Base-by-base conservation (phyloP, 78 protist genomes). In the Protostelium mycophagum region DNA sequence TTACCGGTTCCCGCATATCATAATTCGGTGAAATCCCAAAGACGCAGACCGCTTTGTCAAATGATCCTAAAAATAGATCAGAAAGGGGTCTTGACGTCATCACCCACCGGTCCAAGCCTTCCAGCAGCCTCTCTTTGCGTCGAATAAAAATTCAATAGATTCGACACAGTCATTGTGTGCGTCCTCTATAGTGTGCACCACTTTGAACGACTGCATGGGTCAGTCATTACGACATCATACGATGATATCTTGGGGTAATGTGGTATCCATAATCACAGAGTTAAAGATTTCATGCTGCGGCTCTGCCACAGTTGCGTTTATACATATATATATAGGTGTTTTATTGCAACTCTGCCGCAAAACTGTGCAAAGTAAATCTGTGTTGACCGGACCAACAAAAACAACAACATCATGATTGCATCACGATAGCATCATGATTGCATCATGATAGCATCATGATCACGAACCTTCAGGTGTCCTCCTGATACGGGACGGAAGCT, bases 141-240 rank as follows among this genome's bases (percentile, higher is more conserved):
- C 73, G 73, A 25, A 51, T 5, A 51, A 25, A 16, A 51, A 51
- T 51, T 51, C 73, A 16, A 51, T 16, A 5, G 73, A 51, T 16
- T 51, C 73, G 73, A 51, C 73, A 51, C 73, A 51, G 73, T 51
- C 73, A 51, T 51, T 51, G 73, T 51, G 73, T 51, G 73, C 73
- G 16, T 51, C 73, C 73, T n/a, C n/a, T n/a, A 51, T 51, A 51
- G 73, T 25, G 73, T 25, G 16, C 31, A 51, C 73, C 31, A 16
- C 31, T 16, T 51, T 51, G 73, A 25, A 51, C 73, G 16, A 25
- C 73, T 51, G 5, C 73, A 16, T 16, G 73, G 5, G 73, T 51
- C 73, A 51, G 5, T 51, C 31, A 16, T 25, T 51, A 51, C 73
- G 73, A 51, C 73, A 51, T 25, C 31, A 51, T 51, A 16, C 16